Base-by-base conservation (phyloP, 495 filamentous ascomycete species). In the Talaromyces wortmannii region DNA sequence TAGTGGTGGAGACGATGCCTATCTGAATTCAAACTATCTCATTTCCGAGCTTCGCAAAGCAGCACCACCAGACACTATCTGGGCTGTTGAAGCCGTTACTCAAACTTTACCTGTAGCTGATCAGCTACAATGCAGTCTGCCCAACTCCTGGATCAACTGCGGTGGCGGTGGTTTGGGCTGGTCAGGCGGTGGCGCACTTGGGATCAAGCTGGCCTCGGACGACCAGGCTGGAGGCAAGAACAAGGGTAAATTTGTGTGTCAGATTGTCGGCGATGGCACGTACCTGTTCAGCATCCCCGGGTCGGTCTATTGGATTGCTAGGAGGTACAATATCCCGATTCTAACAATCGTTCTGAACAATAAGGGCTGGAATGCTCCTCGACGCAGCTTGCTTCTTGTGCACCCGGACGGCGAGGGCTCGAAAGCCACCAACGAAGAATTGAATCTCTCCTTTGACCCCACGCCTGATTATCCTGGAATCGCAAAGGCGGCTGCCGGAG, bases 271-370 rank as follows among this genome's bases (percentile, higher is more conserved):
- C 15, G 92, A 97, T 53, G 92, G 92, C 10, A 94, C 91, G 0
- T 97, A 82, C 67, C 77, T 97, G 5, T 97, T 97, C 67, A 83
- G 83, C 18, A 86, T 97, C 0, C 92, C 92, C 0, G 89, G 89
- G 0, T 88, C 83, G 18, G 91, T 97, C 16, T 96, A 96, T 71
- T 97, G 92, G 92, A 92, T 97, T 54, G 73, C 85, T 3, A 78
- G 83, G 60, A 82, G 92, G 13, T 97, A 97, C 66, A 82, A 84
- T 17, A 92, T 96, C 50, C 92, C 92, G 0, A 78, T 96, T 13
- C 70, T 97, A 55, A 96, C 91, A 0, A 91, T 97, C 55, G 88
- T 97, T 3, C 68, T 97, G 53, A 97, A 96, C 67, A 97, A 97
- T 67, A 88, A 94, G 69, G 91, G 92, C 55, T 96, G 90, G 90